Evolutionary conservation across 306 rosid genomes (phyloP).

Genomic region (Acacia crassicarpa): DNA sequence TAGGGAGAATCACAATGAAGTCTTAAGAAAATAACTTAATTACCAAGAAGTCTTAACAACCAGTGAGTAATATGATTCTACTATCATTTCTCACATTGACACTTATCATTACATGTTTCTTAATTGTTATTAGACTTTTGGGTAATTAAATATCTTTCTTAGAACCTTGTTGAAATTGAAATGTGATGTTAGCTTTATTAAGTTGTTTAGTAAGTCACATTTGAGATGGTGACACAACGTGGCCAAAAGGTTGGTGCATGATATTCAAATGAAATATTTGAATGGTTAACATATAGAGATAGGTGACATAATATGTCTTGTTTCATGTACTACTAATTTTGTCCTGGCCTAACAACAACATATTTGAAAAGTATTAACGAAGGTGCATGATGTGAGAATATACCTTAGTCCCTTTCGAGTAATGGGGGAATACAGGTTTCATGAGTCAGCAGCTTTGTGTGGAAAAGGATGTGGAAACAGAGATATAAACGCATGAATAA

Average conservation of each 20-base stretch:
- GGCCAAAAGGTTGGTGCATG: background rate
- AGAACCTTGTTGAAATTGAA: no score
- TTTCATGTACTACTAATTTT: background rate
- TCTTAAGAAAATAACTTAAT: no score
- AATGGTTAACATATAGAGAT: background rate
- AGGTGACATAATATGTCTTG: background rate
- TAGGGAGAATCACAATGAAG: no score
- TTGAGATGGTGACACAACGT: background rate
- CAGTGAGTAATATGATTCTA: no score
- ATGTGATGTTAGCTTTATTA: no score
- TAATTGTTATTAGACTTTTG: no score
- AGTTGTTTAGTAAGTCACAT: no score
- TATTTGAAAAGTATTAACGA: background rate
- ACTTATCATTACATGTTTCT: no score
- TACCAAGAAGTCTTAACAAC: no score
- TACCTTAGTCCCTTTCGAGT: background rate
- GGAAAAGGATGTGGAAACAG: conserved; percentile 6
- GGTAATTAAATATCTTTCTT: no score
- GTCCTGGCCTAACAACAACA: background rate
- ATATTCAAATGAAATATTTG: background rate
- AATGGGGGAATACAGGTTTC: background rate
- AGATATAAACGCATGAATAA: background rate
- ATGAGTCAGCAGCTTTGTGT: background rate
- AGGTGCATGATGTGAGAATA: background rate
- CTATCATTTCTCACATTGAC: no score